Conservation (phyloP, 1,284 basidiomycete species). For the Sphaerobolus stellatus region DNA sequence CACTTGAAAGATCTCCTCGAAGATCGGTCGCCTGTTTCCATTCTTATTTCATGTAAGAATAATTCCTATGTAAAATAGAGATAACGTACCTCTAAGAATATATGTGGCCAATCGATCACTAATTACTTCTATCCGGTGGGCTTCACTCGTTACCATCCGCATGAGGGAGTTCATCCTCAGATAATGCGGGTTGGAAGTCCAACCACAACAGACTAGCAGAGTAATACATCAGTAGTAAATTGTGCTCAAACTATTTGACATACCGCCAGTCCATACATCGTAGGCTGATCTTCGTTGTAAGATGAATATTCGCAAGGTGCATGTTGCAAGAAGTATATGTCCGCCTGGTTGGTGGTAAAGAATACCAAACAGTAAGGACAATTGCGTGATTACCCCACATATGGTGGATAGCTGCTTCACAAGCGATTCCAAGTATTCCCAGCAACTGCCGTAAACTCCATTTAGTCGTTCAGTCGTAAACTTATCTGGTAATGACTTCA, state of each 20-base stretch:
- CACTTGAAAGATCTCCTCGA: slow-evolving; percentile 10
- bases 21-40: background rate
- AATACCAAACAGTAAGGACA: background rate
- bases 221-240: no score
- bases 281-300: no score
- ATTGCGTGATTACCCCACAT: background rate
- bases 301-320: no score
- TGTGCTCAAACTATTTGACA: no score
- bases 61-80: no score
- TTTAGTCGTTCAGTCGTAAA: background rate
- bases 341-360: background rate
- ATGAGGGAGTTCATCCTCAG: slow-evolving; percentile 5
- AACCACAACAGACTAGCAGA: no score
- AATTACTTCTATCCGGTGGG: slow-evolving; percentile 5
- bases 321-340: no score
- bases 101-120: slow-evolving; percentile 9
- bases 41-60: background rate
- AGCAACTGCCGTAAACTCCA: slow-evolving; percentile 4
- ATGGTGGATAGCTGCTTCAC: background rate
- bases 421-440: slow-evolving; percentile 1
- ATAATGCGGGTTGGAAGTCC: slow-evolving; percentile 7
- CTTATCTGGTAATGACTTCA: background rate
- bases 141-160: background rate
- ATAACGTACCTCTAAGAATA: slow-evolving; percentile 15
- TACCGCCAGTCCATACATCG: no score